These are phyloP conservation scores for Candida awuae DNA, from an alignment of 805 yeast genomes.

Conservation along the genomic window DNA sequence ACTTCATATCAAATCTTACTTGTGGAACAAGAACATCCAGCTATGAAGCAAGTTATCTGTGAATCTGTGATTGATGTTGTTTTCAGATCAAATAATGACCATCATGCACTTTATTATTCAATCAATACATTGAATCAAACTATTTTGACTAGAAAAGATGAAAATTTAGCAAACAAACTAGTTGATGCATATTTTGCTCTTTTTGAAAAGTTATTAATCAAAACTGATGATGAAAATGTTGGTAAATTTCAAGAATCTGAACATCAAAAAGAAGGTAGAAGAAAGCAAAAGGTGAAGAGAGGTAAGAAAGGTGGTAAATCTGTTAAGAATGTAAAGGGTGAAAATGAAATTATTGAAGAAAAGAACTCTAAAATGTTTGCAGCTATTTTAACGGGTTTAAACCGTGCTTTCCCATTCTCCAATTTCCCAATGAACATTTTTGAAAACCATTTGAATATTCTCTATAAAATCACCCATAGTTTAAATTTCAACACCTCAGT, in stretches of 20 bases:
- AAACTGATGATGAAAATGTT: conserved; percentile 45
- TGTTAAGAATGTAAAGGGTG: conserved; percentile 56
- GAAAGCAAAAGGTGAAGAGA: conserved; percentile 69
- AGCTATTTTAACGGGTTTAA: conserved; percentile 87
- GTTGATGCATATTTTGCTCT: conserved; percentile 79
- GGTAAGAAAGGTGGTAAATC: conserved; percentile 88
- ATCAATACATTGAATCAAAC: conserved; percentile 88
- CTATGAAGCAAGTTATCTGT: conserved; percentile 78
- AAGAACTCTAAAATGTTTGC: conserved; percentile 78
- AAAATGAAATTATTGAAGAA: conserved; percentile 62
- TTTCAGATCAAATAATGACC: conserved; percentile 67
- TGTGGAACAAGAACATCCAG: conserved; percentile 87
- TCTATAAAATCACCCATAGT: conserved; percentile 87
- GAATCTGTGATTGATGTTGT: conserved; percentile 76
- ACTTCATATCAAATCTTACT: conserved; percentile 74
- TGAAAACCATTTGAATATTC: conserved; percentile 69
- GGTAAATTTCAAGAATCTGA: conserved; percentile 33
- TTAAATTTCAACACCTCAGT: conserved; percentile 90
- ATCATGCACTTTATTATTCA: conserved; percentile 83
- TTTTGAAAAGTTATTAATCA: conserved; percentile 74
- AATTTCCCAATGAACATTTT: conserved; percentile 62
- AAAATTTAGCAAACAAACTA: conserved; percentile 71
- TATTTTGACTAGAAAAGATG: conserved; percentile 70
- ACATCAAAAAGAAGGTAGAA: conserved; percentile 49
- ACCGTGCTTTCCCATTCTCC: conserved; percentile 93